Evolutionary conservation across 768 basidiomycete genomes (phyloP), one percentile per base, ranked within the genome.

Genomic region (Podaxis sp.): DNA sequence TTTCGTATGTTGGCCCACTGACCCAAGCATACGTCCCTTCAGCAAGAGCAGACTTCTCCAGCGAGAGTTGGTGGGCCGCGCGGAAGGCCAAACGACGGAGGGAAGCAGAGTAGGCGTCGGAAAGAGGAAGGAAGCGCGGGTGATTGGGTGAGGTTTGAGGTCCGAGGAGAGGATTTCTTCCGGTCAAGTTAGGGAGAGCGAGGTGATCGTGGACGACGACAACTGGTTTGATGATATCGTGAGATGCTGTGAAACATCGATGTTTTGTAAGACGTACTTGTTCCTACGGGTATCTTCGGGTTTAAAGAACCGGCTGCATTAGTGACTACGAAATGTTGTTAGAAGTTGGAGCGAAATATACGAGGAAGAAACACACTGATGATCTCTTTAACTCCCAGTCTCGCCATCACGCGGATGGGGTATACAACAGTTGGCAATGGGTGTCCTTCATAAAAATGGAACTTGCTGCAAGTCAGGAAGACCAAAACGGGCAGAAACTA

Each of bases 1-100:
- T 92, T 75, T 96, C 94, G 70, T 96, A 96, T 7, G 92, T 91
- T 13, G 94, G 94, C 0, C 94, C 94, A 33, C 86, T 83, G 51
- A 96, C 94, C 91, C 92, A 96, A 1, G 93, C 93, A 67, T 96
- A 96, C 2, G 83, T 85, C 0, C 94, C 94, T 71, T 95, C 94
- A 2, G 83, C 85, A 12, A 95, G 77, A 2, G 87, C 86, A 27
- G 77, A 76, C 2, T 76, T 73, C 3, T 75, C 73, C 6, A 93
- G 72, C 1, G 77, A 72, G 38, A 95, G 82, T 24, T 82, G 71
- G 66, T 89, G 81, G 0, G 91, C 85, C 0, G 93, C 87, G 19
- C 85, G 80, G 75, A 94, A 95, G 0, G 84, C 83, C 12, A 87
- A 76, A 3, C 86, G 85, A n/a, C 92, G 86, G 19, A 96, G 79